phyloP scores from a whole-genome alignment of 2,329 filamentous ascomycete genomes.

The Xylariaceae sp. region DNA sequence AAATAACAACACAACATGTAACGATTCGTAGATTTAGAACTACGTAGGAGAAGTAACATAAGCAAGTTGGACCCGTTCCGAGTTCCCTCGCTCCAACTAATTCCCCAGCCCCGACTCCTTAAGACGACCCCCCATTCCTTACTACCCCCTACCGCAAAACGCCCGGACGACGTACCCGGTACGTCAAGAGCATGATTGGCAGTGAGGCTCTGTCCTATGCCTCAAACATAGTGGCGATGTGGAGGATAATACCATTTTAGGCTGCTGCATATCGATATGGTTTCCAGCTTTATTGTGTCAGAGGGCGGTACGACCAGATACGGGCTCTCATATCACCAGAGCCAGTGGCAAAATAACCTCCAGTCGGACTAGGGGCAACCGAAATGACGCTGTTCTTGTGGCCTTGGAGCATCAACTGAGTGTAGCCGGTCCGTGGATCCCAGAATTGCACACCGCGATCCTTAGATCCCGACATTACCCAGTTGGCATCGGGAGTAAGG shows the following conservation, averaged over 20 bases:
- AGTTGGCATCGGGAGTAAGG: conserved; percentile 85
- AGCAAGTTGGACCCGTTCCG: conserved; percentile 3
- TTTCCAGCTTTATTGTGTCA: conserved; percentile 29
- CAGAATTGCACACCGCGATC: conserved; percentile 98
- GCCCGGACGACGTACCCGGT: neutral
- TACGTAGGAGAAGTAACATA: neutral
- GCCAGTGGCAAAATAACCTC: conserved; percentile 87
- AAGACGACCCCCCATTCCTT: too few relatives aligned
- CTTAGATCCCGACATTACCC: conserved; percentile 97
- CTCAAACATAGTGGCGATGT: neutral
- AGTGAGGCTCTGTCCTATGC: conserved; percentile 1
- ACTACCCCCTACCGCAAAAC: neutral
- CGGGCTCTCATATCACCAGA: conserved; percentile 96
- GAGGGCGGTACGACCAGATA: conserved; percentile 80
- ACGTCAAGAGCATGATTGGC: conserved; percentile 1
- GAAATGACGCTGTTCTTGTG: conserved; percentile 99
- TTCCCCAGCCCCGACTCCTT: too few relatives aligned
- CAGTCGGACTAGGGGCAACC: conserved; percentile 85
- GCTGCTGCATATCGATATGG: too few relatives aligned
- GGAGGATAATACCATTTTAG: too few relatives aligned
- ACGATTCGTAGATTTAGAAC: conserved; percentile 3
- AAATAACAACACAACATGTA: conserved; percentile 10
- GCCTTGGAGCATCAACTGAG: conserved; percentile 96
- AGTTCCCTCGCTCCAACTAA: neutral
- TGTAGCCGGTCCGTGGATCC: conserved; percentile 89